Base-by-base conservation (phyloP, 176 grass and related monocot species). In the Ananas comosus region DNA sequence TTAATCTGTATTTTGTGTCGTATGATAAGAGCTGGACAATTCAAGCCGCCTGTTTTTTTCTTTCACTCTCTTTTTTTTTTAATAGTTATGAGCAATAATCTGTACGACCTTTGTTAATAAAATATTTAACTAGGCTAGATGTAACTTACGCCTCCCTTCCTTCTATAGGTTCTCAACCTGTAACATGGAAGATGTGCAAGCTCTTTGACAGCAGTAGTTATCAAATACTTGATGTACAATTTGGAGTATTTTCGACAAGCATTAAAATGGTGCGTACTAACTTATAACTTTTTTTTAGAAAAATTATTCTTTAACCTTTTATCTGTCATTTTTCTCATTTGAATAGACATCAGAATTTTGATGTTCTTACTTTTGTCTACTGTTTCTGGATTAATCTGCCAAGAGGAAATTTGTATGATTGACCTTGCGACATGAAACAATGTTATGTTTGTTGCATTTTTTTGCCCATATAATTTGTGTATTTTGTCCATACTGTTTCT, bases 261-360 rank as follows among this genome's bases (percentile, higher is more conserved):
- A 48, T 99, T 56, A 99, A 99, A 81, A 99, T 99, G 94, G 87
- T 93, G 74, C 77, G 73, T 78, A 70, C 13, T 53, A 11, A 11
- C 33, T 51, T 25, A 63, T 61, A 22, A 61, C n/a, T 9, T 2
- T 22, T 21, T 11, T 16, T 2, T 10, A 9, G 13, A 57, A 14
- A 57, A 56, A 56, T 13, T 13, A 56, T 56, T 56, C 52, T 56
- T n/a, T 13, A 4, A 16, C 4, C 10, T 42, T 42, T 42, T 42
- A 42, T 42, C 33, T 42, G 33, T 42, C 33, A 7, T 42, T 42
- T 42, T 42, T 42, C 33, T 42, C 5, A 42, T 42, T 42, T 42
- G 33, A 42, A 42, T 42, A 42, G 4, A 42, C 33, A 42, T 42
- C 33, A 42, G 29, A 33, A 42, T 6, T 42, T 42, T 42, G 33